These are phyloP conservation scores for Heterobasidion occidentale DNA, from an alignment of 1,284 basidiomycete genomes.

Conservation along the genomic window DNA sequence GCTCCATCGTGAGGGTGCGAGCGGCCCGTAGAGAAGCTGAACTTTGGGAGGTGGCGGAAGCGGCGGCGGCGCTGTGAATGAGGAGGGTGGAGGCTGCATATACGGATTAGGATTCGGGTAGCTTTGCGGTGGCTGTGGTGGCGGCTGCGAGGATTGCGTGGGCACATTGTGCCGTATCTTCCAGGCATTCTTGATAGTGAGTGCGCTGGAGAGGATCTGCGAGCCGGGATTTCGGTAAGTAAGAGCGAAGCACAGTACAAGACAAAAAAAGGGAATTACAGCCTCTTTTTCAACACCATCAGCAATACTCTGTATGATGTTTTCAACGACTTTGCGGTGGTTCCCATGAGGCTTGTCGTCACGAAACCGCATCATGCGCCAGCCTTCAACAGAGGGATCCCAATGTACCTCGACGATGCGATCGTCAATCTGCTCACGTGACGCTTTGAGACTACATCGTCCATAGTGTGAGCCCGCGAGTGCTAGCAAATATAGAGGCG, in stretches of 20 bases:
- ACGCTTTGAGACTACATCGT: constrained; percentile 67
- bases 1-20: constrained; percentile 57
- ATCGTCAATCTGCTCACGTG: constrained; percentile 87
- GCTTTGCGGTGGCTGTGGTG: constrained; percentile 7
- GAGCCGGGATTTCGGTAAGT: not conserved
- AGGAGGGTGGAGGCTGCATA: constrained; percentile 2
- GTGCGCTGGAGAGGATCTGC: constrained; percentile 57
- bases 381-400: constrained; percentile 60
- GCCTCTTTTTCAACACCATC: constrained; percentile 86
- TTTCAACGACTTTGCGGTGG: constrained; percentile 74
- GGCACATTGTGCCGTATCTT: constrained; percentile 47
- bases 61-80: constrained; percentile 3
- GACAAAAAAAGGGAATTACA: constrained; percentile 37
- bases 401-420: constrained; percentile 92
- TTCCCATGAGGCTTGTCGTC: constrained; percentile 91
- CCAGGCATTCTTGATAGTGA: constrained; percentile 60
- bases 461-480: not conserved
- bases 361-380: constrained; percentile 88
- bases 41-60: constrained; percentile 13
- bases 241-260: not conserved
- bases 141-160: constrained; percentile 8
- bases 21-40: constrained; percentile 54
- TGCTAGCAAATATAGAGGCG: not conserved
- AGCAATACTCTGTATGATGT: constrained; percentile 80
- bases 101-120: constrained; percentile 3